Evolutionary conservation across 1,139 yeast genomes (phyloP), one percentile per base, ranked within the genome.

Genomic region (Candida dubliniensis): DNA sequence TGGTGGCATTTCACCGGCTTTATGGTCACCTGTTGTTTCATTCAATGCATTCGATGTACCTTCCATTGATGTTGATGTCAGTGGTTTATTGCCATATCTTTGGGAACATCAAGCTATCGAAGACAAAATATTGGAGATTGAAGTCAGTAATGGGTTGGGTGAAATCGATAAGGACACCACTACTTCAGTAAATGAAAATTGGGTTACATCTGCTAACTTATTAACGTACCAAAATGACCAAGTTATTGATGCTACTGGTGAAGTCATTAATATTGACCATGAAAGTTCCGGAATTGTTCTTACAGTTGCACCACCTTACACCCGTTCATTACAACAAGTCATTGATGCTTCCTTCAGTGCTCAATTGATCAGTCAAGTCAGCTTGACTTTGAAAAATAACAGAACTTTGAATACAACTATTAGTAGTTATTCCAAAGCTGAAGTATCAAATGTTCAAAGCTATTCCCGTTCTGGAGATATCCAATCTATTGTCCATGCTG

Each of bases 11-110:
- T 78, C 89, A 1, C 95, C 96, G 3, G 74, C 84, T 2, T 66
- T 87, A 41, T 88, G 96, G 96, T 71, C 76, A 35, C 87, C 95
- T 3, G 79, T 86, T 46, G 95, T 88, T 11, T 81, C 87, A 3
- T 73, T 76, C 25, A 76, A 81, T 48, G 85, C 95, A 0, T 87
- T 82, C 63, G 95, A 88, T 60, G 69, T 88, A 27, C 82, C 80
- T 14, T 71, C 84, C 3, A 71, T 84, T 52, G 82, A 79, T 46
- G 58, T 87, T 39, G 95, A 87, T 52, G 57, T 88, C 42, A 79
- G 90, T 6, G 80, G 87, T 0, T 72, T 81, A 49, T 64, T 87
- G 47, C 93, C 95, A 2, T 57, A 65, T 34, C 62, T 87, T 31
- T 83, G 89, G 87, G 63, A 64, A 32, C 52, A 48, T n/a, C 53